Evolutionary conservation across 441 rosid genomes (phyloP), one percentile per base, ranked within the genome.

Genomic region (Brassica balearica): DNA sequence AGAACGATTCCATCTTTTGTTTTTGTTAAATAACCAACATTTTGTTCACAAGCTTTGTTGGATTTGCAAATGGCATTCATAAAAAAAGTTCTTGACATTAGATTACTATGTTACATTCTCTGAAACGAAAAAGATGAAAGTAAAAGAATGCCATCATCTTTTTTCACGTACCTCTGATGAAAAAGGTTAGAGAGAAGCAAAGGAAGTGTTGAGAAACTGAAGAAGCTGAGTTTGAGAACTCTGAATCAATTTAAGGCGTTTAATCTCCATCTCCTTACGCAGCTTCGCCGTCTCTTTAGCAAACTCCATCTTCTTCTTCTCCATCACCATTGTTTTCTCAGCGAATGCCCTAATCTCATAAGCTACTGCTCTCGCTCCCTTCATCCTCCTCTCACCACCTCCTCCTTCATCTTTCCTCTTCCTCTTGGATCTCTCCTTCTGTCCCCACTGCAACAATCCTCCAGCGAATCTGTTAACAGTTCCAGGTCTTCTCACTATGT

Each of bases 231-330:
- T 9, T 77, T 86, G 88, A 17, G 87, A 85, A 27, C 56, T 81
- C 58, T 83, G 46, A 58, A 87, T 87, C 86, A 89, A 76, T 48
- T 76, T 75, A 19, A 81, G 65, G 10, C 60, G 60, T 55, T 55
- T 55, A 0, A 55, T 55, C 60, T 55, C 60, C 60, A 55, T 55
- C 4, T 55, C 60, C 8, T 17, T 55, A 55, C 88, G 60, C 60
- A 55, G 22, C 60, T 55, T 55, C 11, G 17, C 22, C 1, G 60
- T 55, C 60, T 55, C 60, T 3, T 67, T 85, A 1, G 84, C 81
- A 80, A 89, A 82, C 80, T 86, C 87, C 76, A 86, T 82, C 84
- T 82, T 87, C 80, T 65, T 83, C 77, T 74, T 85, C 82, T 89
- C 90, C 83, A 87, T 67, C 22, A 72, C 78, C 71, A 78, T 72